These are phyloP conservation scores for Conticribra weissflogii DNA, from an alignment of 108 stramenopile species.

Conservation along the genomic window DNA sequence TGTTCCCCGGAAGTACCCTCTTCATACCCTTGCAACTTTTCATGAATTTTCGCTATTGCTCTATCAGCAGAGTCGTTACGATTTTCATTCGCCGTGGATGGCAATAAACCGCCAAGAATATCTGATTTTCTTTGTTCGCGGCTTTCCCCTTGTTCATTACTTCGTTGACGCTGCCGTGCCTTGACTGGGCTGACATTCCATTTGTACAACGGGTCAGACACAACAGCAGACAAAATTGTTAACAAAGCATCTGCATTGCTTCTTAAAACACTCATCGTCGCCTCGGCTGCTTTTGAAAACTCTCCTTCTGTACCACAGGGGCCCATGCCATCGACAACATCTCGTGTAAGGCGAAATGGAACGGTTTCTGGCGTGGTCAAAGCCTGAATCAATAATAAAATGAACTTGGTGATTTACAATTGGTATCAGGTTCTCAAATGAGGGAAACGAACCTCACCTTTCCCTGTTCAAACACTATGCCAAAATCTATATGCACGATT, in stretches of 20 bases:
- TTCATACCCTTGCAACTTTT: slow-evolving; percentile 98
- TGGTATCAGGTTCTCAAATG: not conserved
- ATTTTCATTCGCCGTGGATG: slow-evolving; percentile 30
- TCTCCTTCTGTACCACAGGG: slow-evolving; percentile 88
- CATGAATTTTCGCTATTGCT: slow-evolving; percentile 79
- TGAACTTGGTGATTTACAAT: slow-evolving; percentile 18
- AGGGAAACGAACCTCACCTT: slow-evolving; percentile 55
- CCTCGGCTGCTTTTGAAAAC: slow-evolving; percentile 82
- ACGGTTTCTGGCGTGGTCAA: slow-evolving; percentile 91
- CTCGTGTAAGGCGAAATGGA: slow-evolving; percentile 97
- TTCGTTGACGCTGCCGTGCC: slow-evolving; percentile 55
- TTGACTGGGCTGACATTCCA: slow-evolving; percentile 88
- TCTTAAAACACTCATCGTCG: slow-evolving; percentile 81
- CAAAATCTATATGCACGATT: slow-evolving; percentile 99
- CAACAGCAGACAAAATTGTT: slow-evolving; percentile 93
- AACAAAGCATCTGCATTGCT: slow-evolving; percentile 80
- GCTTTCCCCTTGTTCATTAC: slow-evolving; percentile 24
- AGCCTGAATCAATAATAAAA: slow-evolving; percentile 1
- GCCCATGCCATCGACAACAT: slow-evolving; percentile 98
- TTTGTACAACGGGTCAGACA: slow-evolving; percentile 94
- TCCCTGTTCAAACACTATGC: slow-evolving; percentile 99
- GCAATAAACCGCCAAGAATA: slow-evolving; percentile 2
- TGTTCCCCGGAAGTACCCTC: slow-evolving; percentile 90
- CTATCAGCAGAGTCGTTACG: slow-evolving; percentile 63
- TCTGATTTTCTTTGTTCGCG: slow-evolving; percentile 21